Conservation (phyloP, 768 basidiomycete species). For the Tylopilus plumbeoviolaceoides region DNA sequence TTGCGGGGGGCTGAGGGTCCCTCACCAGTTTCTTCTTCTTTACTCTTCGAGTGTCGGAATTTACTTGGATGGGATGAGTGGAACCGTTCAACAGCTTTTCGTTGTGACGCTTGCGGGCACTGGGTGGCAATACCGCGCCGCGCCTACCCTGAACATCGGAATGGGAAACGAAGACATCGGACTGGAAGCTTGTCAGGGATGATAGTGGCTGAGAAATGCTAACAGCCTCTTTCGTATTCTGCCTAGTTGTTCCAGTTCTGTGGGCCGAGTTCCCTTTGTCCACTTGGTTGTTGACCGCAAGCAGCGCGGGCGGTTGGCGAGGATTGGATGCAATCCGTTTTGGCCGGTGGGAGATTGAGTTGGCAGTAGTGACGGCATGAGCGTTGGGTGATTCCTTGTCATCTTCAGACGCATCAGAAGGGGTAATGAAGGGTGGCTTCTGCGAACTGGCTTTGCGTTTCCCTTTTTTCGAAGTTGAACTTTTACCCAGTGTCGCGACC, state of each 20-base stretch:
- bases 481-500: neutral
- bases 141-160: neutral
- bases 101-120: neutral
- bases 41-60: neutral
- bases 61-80: neutral
- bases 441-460: conserved; percentile 25
- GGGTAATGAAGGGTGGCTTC: conserved; percentile 12
- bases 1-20: neutral
- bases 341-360: conserved; percentile 4
- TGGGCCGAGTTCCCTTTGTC: neutral
- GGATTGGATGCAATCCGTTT: conserved; percentile 11
- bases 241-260: neutral
- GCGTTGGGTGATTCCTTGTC: conserved; percentile 7
- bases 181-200: neutral
- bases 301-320: neutral
- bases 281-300: neutral
- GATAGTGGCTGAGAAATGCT: neutral
- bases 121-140: neutral
- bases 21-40: neutral
- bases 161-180: neutral
- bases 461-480: neutral
- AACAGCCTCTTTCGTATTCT: neutral
- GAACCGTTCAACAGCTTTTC: neutral
- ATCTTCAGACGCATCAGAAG: conserved; percentile 23
- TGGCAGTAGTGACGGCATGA: neutral